Evolutionary conservation across 2,329 filamentous ascomycete species (phyloP).

Genomic region (Calycina marina): DNA sequence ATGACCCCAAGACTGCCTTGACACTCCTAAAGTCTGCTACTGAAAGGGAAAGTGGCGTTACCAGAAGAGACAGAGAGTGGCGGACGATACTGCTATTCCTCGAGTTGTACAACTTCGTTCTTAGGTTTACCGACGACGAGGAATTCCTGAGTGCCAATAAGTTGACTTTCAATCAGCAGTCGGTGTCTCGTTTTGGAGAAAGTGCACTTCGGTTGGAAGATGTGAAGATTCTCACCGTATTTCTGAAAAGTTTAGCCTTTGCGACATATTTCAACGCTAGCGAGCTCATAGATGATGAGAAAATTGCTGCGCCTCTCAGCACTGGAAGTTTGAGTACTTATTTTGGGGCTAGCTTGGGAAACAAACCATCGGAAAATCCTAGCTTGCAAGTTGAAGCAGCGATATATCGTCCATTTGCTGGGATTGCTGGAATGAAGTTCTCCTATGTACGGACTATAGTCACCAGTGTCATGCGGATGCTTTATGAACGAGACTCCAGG

Average conservation of each 20-base stretch:
- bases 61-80: conserved; percentile 48
- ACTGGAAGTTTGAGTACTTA: conserved; percentile 29
- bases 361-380: conserved; percentile 8
- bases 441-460: conserved; percentile 67
- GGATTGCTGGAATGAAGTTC: conserved; percentile 58
- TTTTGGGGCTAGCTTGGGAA: conserved; percentile 23
- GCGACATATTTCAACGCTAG: conserved; percentile 72
- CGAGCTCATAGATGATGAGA: conserved; percentile 38
- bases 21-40: conserved; percentile 26
- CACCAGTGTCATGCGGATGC: conserved; percentile 67
- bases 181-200: conserved; percentile 34
- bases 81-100: conserved; percentile 78
- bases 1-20: conserved; percentile 42
- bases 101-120: conserved; percentile 83
- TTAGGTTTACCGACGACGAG: conserved; percentile 90
- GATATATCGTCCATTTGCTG: conserved; percentile 34
- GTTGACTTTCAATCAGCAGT: conserved; percentile 24
- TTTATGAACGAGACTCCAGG: conserved; percentile 87
- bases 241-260: conserved; percentile 84
- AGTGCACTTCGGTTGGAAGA: conserved; percentile 60
- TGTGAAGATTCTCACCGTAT: conserved; percentile 60
- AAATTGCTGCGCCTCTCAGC: conserved; percentile 18
- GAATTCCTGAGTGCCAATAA: conserved; percentile 60
- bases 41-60: conserved; percentile 6
- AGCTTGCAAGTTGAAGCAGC: conserved; percentile 8